A percentile compares a stretch with the other conserved stretches of the same genome.
Evolutionary conservation across 352 stramenopile species (phyloP).

Genomic region (Peronosclerospora sorghi): DNA sequence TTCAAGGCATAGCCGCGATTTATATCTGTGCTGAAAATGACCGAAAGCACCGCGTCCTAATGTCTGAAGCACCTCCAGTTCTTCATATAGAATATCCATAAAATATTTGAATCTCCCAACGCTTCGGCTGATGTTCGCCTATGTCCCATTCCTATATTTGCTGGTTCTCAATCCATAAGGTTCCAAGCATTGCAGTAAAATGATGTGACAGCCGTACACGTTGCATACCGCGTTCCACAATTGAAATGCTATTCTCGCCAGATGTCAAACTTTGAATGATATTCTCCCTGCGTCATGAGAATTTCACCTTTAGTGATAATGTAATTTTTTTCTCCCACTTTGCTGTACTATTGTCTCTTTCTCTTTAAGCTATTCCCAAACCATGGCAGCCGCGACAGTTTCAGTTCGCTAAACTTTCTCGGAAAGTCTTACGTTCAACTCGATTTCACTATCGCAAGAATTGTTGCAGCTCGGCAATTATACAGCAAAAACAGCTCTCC

Average conservation of each 20-base stretch:
- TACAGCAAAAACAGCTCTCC: slow-evolving; percentile 96
- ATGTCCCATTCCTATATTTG: slow-evolving; percentile 4
- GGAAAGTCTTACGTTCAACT: slow-evolving; percentile 65
- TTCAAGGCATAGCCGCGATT: slow-evolving; percentile 80
- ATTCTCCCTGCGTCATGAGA: slow-evolving; percentile 49
- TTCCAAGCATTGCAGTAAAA: slow-evolving; percentile 73
- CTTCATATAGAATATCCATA: slow-evolving; percentile 56
- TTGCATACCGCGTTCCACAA: slow-evolving; percentile 85
- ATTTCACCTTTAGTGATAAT: slow-evolving; percentile 72
- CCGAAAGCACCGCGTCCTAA: slow-evolving; percentile 82
- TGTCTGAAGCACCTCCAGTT: slow-evolving; percentile 68
- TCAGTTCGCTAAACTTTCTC: slow-evolving; percentile 62
- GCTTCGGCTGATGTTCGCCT: slow-evolving; percentile 27
- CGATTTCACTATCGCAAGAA: slow-evolving; percentile 49
- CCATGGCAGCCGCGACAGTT: slow-evolving; percentile 68
- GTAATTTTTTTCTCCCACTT: slow-evolving; percentile 71
- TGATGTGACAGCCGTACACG: slow-evolving; percentile 79
- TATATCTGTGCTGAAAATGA: slow-evolving; percentile 57
- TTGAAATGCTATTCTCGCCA: slow-evolving; percentile 89
- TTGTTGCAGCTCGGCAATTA: slow-evolving; percentile 93
- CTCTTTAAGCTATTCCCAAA: slow-evolving; percentile 65
- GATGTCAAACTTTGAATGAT: slow-evolving; percentile 48
- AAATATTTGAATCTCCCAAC: slow-evolving; percentile 63
- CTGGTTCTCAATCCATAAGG: slow-evolving; percentile 63
- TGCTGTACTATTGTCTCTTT: slow-evolving; percentile 52